Base-by-base conservation (phyloP, 139 green algal species). In the Coccomyxa sp. region DNA sequence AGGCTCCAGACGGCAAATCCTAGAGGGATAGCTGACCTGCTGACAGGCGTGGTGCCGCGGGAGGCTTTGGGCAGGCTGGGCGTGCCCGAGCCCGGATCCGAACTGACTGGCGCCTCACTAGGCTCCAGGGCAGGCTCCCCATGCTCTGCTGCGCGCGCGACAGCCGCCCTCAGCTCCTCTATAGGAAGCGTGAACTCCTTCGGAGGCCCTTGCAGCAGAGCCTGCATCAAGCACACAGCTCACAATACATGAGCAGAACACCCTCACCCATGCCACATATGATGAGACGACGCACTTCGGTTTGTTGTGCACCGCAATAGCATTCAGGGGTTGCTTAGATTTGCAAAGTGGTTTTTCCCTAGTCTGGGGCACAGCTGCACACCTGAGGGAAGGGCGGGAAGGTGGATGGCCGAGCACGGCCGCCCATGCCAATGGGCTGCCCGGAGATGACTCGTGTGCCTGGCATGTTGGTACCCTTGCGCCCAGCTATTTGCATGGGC, bases 301-400 rank as follows among this genome's bases (percentile, higher is more conserved):
- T n/a, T n/a, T n/a, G n/a, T n/a, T n/a, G n/a, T n/a, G n/a, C n/a
- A n/a, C n/a, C n/a, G n/a, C n/a, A n/a, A n/a, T n/a, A n/a, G n/a
- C n/a, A n/a, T n/a, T n/a, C n/a, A n/a, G n/a, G n/a, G n/a, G n/a
- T n/a, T n/a, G n/a, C n/a, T n/a, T n/a, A n/a, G n/a, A n/a, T n/a
- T n/a, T n/a, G n/a, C n/a, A n/a, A n/a, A 64, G 50, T 16, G 16
- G n/a, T n/a, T n/a, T n/a, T n/a, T n/a, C n/a, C n/a, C n/a, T n/a
- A n/a, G n/a, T n/a, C n/a, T n/a, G n/a, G 64, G 18, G 64, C 18
- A 71, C n/a, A 41, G 8, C 10, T 9, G 8, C 71, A 50, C 14
- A 82, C 71, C 50, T 78, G 76, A 0, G 86, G 84, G 68, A 87
- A 86, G 33, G 77, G 74, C 8, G 86, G 84, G 50, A 88, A 89